Evolutionary conservation across 495 filamentous ascomycete species (phyloP), one percentile per base, ranked within the genome.

Genomic region (Hypoxylon lienhwacheense): DNA sequence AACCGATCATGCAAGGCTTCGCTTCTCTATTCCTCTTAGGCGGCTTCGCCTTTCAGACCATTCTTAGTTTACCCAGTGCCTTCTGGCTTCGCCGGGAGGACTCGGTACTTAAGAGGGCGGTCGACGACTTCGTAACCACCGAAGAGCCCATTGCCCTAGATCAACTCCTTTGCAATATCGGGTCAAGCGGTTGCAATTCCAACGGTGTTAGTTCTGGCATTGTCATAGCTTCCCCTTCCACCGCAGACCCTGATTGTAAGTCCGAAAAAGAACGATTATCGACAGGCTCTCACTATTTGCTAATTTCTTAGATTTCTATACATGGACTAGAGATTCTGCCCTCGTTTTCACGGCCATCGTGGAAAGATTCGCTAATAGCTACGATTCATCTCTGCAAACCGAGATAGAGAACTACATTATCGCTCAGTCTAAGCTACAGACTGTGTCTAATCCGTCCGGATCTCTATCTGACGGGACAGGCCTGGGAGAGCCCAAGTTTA

Each of bases 281-380:
- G 42, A 33, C 15, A 6, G 46, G 10, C 8, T 7, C 7, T 33
- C n/a, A 44, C 4, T 11, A 11, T 36, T 36, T 33, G 28, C 55
- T 56, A 19, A 50, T 25, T 48, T 7, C 32, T 12, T 25, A 82
- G 75, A 80, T 62, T 81, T 68, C 59, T 89, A 80, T 54, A 85
- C 85, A 7, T 90, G 86, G 86, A 86, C 82, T n/a, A 74, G 86
- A 49, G 86, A 89, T 61, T 76, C 81, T n/a, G 78, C 82, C 6
- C 69, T 90, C 53, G 79, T 81, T 3, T 76, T 84, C 65, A 86
- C 85, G 57, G 66, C 67, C 7, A 52, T 89, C 22, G 69, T 84
- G 26, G 85, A 88, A 53, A 61, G 76, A 24, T 82, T 86, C 63
- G 70, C 72, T 57, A 64, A 77, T 36, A 80, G 75, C 26, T 79